Conservation (phyloP, 192 early-diverging fungal genomes). For the Funneliformis mosseae region DNA sequence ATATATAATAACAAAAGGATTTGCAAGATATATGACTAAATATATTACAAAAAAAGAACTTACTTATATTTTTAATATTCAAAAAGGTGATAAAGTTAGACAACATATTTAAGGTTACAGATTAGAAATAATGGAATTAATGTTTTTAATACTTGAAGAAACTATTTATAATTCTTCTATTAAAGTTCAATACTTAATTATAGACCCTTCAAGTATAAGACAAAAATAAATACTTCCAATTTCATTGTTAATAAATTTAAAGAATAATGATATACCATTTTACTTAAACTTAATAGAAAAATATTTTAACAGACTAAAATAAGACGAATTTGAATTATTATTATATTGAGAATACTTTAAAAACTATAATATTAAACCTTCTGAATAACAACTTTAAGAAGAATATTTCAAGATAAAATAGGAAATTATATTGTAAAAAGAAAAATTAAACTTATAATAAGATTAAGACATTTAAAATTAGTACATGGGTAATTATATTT, state of each 20-base stretch:
- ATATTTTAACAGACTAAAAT: background rate
- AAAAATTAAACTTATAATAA: too few species aligned
- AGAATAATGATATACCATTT: too few species aligned
- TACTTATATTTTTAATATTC: background rate
- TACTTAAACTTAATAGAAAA: background rate
- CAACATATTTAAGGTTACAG: background rate
- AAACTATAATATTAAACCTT: background rate
- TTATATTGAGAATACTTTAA: background rate
- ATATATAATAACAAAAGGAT: background rate
- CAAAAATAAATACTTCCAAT: background rate
- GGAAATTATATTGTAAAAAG: too few species aligned
- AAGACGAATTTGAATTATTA: too few species aligned
- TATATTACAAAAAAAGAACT: background rate
- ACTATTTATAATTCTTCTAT: too few species aligned
- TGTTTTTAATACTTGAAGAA: background rate
- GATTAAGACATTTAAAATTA: too few species aligned
- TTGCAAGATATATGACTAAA: conserved; percentile 9
- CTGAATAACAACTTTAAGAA: background rate
- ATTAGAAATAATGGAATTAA: background rate
- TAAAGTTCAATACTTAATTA: background rate
- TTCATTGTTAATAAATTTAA: background rate
- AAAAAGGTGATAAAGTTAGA: background rate
- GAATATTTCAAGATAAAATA: too few species aligned
- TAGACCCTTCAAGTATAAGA: background rate
- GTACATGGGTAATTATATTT: too few species aligned